Evolutionary conservation across 108 stramenopile species (phyloP), one percentile per base, ranked within the genome.

Genomic region (Discostella stelligeroides): DNA sequence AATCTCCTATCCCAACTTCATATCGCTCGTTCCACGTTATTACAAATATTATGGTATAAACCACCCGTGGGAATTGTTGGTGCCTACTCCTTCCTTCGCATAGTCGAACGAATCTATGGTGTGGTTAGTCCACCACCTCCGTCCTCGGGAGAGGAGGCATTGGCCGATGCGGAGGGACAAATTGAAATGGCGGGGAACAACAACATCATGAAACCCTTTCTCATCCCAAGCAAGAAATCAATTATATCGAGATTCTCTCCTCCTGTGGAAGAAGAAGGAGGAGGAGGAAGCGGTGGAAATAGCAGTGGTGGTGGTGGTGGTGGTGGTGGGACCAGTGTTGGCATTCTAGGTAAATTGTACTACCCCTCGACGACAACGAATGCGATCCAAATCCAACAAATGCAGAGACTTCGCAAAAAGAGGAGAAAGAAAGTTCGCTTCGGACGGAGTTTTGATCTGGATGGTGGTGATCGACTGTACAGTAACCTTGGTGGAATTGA

Each of bases 21-120:
- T 29, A 14, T 8, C 4, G 70, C 49, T 4, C 63, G 76, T 18
- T 15, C 48, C 20, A 66, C 63, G 38, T 23, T 71, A 2, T 61
- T 70, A 27, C 37, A 58, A 6, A 21, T 69, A 0, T 45, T 71
- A n/a, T 78, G 76, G 76, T 88, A 86, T 74, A 87, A 87, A 51
- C 88, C 88, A 30, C 91, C 91, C 0, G 88, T 92, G 1, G 91
- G 91, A 13, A 79, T 89, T 57, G 85, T 86, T 2, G 60, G 85
- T 9, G 73, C 74, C 2, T 82, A 62, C 56, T 57, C 68, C 23
- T 57, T 66, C 5, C 34, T 68, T 10, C 61, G 73, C 0, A 37
- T 92, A 0, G 45, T 86, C 3, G 46, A 60, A 70, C 76, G 28
- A 30, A 20, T 81, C 48, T 60, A 70, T 60, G 83, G 53, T 24